Conservation (phyloP, 2,329 filamentous ascomycete species). For the Alternaria alternata region DNA sequence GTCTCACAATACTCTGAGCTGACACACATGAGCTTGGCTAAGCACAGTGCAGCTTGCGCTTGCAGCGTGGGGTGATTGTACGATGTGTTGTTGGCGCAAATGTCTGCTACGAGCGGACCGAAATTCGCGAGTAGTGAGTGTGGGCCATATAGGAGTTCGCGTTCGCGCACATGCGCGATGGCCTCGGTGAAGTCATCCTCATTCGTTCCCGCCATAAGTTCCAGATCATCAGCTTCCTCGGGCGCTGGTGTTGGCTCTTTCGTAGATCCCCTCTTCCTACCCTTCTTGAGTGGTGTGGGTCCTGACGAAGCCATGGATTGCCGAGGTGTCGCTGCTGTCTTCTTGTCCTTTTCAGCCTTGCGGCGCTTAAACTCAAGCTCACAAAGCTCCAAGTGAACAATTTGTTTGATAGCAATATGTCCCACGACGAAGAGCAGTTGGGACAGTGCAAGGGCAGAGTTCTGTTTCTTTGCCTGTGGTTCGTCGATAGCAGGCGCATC, state of each 20-base stretch:
- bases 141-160: conserved; percentile 82
- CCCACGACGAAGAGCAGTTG: conserved; percentile 95
- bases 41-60: conserved; percentile 89
- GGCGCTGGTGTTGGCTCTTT: conserved; percentile 56
- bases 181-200: conserved; percentile 93
- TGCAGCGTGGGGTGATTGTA: conserved; percentile 92
- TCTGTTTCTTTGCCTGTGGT: conserved; percentile 59
- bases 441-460: conserved; percentile 78
- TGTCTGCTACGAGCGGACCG: conserved; percentile 88
- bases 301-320: conserved; percentile 41
- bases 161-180: conserved; percentile 83
- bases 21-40: conserved; percentile 99
- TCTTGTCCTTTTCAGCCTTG: conserved; percentile 87
- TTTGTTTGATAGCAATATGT: conserved; percentile 97
- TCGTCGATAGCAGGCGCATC: conserved; percentile 40
- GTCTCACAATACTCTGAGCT: conserved; percentile 95
- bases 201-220: conserved; percentile 94
- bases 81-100: conserved; percentile 88
- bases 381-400: conserved; percentile 96
- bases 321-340: conserved; percentile 48
- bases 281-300: conserved; percentile 51
- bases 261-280: conserved; percentile 50
- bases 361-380: conserved; percentile 97
- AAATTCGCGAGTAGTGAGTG: conserved; percentile 88
- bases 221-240: conserved; percentile 85